phyloP scores from a whole-genome alignment of 306 rosid genomes.

The Adenanthera pavonina region DNA sequence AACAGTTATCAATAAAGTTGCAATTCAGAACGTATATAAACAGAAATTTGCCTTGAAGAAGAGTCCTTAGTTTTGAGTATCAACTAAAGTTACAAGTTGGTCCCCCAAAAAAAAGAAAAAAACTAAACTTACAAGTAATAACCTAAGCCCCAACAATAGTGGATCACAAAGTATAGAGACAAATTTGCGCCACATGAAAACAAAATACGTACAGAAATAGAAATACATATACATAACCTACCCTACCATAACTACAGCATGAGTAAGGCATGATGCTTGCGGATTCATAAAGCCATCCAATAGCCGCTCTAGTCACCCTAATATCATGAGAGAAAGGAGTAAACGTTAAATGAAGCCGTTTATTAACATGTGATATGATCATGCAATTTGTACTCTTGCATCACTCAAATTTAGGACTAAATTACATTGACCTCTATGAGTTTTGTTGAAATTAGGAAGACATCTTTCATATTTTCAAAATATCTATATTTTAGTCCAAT shows the following conservation, averaged over 20 bases:
- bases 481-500: not conserved
- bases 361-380: not conserved
- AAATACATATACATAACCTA: not conserved
- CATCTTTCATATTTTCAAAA: not conserved
- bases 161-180: not conserved
- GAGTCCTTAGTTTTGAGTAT: not conserved
- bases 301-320: not conserved
- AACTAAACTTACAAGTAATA: not conserved
- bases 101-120: too few relatives aligned
- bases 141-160: not conserved
- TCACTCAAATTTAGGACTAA: not conserved
- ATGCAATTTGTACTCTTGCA: not conserved
- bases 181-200: not conserved
- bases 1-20: not conserved
- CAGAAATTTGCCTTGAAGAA: not conserved
- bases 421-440: not conserved
- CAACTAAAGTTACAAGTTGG: too few relatives aligned
- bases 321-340: not conserved
- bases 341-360: not conserved
- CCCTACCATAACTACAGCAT: not conserved
- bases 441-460: not conserved
- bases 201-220: not conserved
- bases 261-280: not conserved
- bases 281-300: not conserved
- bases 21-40: not conserved